phyloP scores from a whole-genome alignment of 257 asterid genomes.

The Capsicum chinense region DNA sequence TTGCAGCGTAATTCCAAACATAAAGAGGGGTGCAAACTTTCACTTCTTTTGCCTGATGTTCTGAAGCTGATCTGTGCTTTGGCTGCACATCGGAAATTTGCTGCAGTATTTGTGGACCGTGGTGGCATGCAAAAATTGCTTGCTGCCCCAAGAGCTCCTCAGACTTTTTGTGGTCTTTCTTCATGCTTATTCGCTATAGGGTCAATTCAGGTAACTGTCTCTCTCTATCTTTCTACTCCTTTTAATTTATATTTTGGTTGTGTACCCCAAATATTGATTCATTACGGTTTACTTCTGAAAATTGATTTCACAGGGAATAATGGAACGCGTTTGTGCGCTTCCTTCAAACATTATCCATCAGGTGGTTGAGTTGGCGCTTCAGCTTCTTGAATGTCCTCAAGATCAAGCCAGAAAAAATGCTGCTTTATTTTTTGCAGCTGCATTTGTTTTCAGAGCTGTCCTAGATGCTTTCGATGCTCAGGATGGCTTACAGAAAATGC shows the following conservation, averaged over 20 bases:
- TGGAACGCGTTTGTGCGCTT: conserved; percentile 98
- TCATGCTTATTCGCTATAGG: conserved; percentile 93
- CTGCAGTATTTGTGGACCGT: conserved; percentile 91
- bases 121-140: conserved; percentile 93
- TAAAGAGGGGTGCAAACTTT: conserved; percentile 58
- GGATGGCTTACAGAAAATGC: conserved; percentile 88
- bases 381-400: conserved; percentile 80
- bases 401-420: conserved; percentile 93
- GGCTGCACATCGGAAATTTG: conserved; percentile 95
- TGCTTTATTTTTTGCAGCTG: conserved; percentile 86
- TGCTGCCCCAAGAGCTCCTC: conserved; percentile 67
- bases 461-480: conserved; percentile 89
- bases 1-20: conserved; percentile 70
- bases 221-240: not conserved
- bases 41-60: conserved; percentile 72
- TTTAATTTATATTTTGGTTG: not conserved
- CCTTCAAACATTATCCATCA: conserved; percentile 82
- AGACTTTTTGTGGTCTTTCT: conserved; percentile 78
- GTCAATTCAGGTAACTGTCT: conserved; percentile 78
- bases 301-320: conserved; percentile 69
- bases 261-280: not conserved
- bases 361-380: conserved; percentile 87
- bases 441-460: conserved; percentile 93
- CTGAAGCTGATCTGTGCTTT: conserved; percentile 88
- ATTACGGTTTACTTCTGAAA: conserved; percentile 13